These are phyloP conservation scores for Eucalyptus dawsonii DNA, from an alignment of 345 rosid genomes.

Conservation along the genomic window DNA sequence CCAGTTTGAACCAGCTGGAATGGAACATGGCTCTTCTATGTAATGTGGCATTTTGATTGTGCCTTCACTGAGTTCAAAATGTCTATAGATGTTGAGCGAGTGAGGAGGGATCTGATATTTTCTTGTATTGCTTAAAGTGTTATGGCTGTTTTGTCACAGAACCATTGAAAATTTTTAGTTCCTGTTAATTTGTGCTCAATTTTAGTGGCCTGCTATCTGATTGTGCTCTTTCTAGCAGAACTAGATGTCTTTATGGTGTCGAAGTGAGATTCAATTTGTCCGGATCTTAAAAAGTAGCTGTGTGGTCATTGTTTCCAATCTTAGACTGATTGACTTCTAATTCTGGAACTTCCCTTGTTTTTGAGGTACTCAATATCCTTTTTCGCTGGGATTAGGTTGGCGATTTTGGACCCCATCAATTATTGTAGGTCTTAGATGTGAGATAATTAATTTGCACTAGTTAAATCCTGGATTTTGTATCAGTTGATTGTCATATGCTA, in stretches of 20 bases:
- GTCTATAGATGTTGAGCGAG: background rate
- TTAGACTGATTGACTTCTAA: background rate
- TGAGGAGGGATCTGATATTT: background rate
- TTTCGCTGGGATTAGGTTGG: background rate
- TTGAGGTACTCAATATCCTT: background rate
- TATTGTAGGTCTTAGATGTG: background rate
- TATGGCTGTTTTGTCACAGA: background rate
- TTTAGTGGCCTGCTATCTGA: background rate
- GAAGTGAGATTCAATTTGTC: background rate
- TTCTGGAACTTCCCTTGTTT: background rate
- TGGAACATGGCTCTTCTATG: background rate
- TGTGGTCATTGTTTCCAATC: background rate
- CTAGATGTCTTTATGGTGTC: background rate
- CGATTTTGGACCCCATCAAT: background rate
- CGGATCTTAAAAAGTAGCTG: background rate
- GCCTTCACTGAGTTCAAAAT: background rate
- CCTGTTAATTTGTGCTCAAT: background rate
- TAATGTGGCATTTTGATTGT: background rate
- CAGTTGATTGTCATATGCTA: background rate
- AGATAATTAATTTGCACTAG: background rate
- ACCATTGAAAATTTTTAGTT: background rate
- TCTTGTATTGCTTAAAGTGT: background rate
- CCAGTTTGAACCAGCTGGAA: background rate
- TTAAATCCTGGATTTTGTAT: background rate
- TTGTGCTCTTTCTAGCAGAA: background rate